Base-by-base conservation (phyloP, 148 eudicot species). In the Gaultheria prostrata region DNA sequence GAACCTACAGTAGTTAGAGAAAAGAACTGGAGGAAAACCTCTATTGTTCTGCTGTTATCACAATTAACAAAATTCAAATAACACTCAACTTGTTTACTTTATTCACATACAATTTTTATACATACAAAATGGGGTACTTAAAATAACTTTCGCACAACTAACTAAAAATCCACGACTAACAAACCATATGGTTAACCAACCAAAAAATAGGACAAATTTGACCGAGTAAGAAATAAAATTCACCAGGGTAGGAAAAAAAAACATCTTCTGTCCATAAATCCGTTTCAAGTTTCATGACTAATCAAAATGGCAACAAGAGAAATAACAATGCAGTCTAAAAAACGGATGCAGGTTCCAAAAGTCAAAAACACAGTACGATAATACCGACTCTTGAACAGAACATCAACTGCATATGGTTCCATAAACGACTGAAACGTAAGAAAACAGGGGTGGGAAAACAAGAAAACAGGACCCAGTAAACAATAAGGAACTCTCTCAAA, bases 291-390 rank as follows among this genome's bases (percentile, higher is more conserved):
- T 39, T 24, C 15, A 59, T 45, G 3, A 15, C 15, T 46, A 80
- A 45, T 45, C 4, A 35, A 15, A 9, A 17, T 6, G 45, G 0
- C 46, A 30, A 28, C 50, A 28, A 14, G 51, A 80, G 15, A 63
- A 81, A 30, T 70, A 30, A 81, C 24, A 70, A 20, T 20, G 83
- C 61, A 81, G 83, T 45, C 65, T 50, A 70, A 32, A 71, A 8
- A 30, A 51, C 21, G 8, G 28, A 28, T 8, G 33, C 53, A 67
- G 35, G 20, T 28, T 28, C 32, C 48, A 82, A 75, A 82, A 48
- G 8, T 30, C 4, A 67, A 24, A 65, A 2, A 57, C 84, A 82
- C n/a, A 13, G 18, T 33, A 82, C 35, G 67, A 70, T 26, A 28
- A 48, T 9, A 11, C 45, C 1, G 5, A 26, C 15, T 50, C 21